Base-by-base conservation (phyloP, 208 protist species). In the Leishmania martiniquensis region DNA sequence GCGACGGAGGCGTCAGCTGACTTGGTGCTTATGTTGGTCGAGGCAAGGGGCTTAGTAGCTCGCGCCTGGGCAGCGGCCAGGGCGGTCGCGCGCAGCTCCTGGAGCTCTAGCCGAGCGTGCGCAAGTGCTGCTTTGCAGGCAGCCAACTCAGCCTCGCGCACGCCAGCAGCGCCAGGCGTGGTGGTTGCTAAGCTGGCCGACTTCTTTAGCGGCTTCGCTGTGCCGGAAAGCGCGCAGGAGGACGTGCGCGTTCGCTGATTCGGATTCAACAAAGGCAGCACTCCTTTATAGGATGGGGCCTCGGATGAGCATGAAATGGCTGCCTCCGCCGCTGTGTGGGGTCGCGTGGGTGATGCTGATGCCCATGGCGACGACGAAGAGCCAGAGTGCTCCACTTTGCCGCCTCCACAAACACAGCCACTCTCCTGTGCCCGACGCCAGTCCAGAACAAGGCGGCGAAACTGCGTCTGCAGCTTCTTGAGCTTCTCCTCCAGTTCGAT, bases 401-500 rank as follows among this genome's bases (percentile, higher is more conserved):
- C 22, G 57, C 12, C 54, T 4, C 37, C 34, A 54, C 12, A 9
- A 2, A 32, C 17, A n/a, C 25, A 29, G 69, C 45, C 47, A 17
- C 57, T 54, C n/a, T 72, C 65, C 54, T 75, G 72, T 9, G 60
- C 55, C 49, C 49, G 85, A 13, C 80, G 72, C 81, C 91, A 83
- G 72, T 97, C 92, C 7, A 78, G 80, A n/a, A 69, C 81, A n/a
- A 97, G 77, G 52, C 86, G 85, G 12, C 87, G 88, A 69, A 96
- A 97, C 83, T 97, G 89, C 42, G 88, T 90, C 75, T 92, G 87
- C 66, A 95, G 78, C 10, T 84, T 70, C 42, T 82, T 89, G 10
- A 96, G 84, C 79, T 95, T 96, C 12, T 92, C 89, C 62, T 86
- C 77, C 45, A 89, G 68, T 22, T 93, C 86, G 39, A 85, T 87